Base-by-base conservation (phyloP, 805 yeast genomes). In the Ogataea parapolymorpha region DNA sequence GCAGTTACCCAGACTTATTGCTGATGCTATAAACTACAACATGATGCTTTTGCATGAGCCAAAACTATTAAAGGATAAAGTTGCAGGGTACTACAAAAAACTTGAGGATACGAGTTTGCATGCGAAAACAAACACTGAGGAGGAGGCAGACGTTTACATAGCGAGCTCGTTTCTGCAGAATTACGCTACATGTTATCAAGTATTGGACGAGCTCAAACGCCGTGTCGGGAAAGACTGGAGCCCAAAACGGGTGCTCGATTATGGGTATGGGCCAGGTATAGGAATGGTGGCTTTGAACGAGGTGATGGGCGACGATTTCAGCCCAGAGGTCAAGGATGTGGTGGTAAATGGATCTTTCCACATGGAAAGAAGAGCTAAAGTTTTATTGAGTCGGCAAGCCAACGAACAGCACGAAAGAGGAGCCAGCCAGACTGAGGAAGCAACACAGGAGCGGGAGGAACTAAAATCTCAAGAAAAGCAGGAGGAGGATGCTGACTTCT, bases 271-370 rank as follows among this genome's bases (percentile, higher is more conserved):
- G 0, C 98, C 99, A 1, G 91, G 88, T 2, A 82, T 95, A 0
- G 97, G 97, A 2, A 79, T 93, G 69, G 65, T 90, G 12, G 98
- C 95, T 0, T 67, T 89, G 38, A 87, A 90, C 56, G 96, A 89
- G 54, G 53, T 90, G 1, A 77, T 87, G 79, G 89, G 85, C 0
- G 72, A 72, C 2, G 72, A 72, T 0, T 84, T 75, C 65, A 59
- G 63, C 14, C 88, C 95, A 0, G 65, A 65, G 14, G 66, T 67
- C 11, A 86, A 86, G 53, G 88, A 86, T 28, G 80, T 85, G 0
- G 85, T 82, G 17, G 73, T 90, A 13, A 68, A 81, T 14, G 93
- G 96, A 1, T 63, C 77, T 29, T 66, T 50, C 27, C 82, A 79
- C 30, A 89, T 93, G 97, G 77, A 77, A 50, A 75, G 80, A 37